These are phyloP conservation scores for Boechera divaricarpa DNA, from an alignment of 345 rosid species.

Conservation along the genomic window DNA sequence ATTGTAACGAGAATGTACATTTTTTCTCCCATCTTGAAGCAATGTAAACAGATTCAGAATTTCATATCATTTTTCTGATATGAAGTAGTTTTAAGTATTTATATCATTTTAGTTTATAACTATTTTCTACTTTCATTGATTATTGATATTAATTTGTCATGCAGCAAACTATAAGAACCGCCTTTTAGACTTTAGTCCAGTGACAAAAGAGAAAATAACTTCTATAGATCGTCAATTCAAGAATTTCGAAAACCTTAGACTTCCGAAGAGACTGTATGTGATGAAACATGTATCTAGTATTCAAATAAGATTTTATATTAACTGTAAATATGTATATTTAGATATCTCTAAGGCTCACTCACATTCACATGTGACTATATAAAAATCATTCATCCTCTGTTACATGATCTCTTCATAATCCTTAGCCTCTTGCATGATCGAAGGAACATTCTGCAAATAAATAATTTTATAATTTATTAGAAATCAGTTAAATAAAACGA, in stretches of 20 bases:
- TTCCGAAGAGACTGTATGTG: neutral
- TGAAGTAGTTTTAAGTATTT: neutral
- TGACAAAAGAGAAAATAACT: neutral
- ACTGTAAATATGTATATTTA: neutral
- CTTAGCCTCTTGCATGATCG: conserved; percentile 71
- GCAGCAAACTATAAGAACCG: neutral
- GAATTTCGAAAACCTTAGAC: neutral
- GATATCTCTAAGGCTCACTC: conserved; percentile 23
- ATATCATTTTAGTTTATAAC: neutral
- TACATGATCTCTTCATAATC: conserved; percentile 59
- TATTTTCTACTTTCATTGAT: neutral
- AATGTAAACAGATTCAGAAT: conserved; percentile 36
- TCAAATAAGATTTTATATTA: neutral
- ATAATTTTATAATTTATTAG: neutral
- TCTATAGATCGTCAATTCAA: neutral
- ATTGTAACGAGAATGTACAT: conserved; percentile 46
- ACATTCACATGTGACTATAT: conserved; percentile 2
- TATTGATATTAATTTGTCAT: neutral
- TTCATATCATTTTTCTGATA: conserved; percentile 12
- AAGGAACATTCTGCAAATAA: conserved; percentile 57
- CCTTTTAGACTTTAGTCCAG: neutral
- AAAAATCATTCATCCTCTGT: conserved; percentile 12
- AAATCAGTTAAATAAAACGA: neutral
- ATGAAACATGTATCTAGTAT: neutral
- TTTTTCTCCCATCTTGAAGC: conserved; percentile 38